Evolutionary conservation across 148 eudicot genomes (phyloP).

Genomic region (Camellia lanceoleosa): DNA sequence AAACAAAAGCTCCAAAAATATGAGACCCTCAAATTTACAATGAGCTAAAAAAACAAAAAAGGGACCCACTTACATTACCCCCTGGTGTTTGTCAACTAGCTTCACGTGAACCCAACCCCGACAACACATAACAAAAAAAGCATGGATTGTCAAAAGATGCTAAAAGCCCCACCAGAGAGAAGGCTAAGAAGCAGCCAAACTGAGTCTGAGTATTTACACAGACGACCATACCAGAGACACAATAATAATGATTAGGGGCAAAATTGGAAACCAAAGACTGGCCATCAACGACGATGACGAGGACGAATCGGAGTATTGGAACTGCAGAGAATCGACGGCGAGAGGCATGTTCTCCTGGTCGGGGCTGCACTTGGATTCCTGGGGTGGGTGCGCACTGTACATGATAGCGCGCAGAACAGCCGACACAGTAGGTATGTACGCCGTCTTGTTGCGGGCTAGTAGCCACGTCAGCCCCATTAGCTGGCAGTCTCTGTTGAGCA

Average conservation of each 20-base stretch:
- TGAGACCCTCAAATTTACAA: conserved; percentile 13
- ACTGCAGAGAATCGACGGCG: conserved; percentile 92
- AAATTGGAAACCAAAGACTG: not conserved
- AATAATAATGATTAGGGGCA: conserved; percentile 11
- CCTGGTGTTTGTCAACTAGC: conserved; percentile 8
- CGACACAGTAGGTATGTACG: conserved; percentile 87
- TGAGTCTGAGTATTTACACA: not conserved
- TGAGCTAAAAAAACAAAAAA: conserved; percentile 15
- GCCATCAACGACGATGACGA: not conserved
- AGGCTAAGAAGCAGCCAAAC: too few species aligned
- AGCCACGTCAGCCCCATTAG: conserved; percentile 98
- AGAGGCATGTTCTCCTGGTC: conserved; percentile 99
- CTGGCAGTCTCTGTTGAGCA: conserved; percentile 73
- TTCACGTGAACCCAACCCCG: conserved; percentile 15
- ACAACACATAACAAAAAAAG: not conserved
- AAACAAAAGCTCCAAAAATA: not conserved
- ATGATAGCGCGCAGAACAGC: conserved; percentile 89
- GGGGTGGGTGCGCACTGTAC: conserved; percentile 91
- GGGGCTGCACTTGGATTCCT: conserved; percentile 70
- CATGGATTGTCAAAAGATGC: not conserved
- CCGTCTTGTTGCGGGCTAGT: conserved; percentile 80
- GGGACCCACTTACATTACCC: not conserved
- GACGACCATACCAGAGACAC: not conserved
- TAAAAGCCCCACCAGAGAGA: not conserved
- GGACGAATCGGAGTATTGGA: conserved; percentile 36